Percentiles rank a stretch among this genome's conserved stretches.
These are phyloP conservation scores for Mollisiaceae sp. DNA, from an alignment of 2,329 filamentous ascomycete species.

Conservation along the genomic window DNA sequence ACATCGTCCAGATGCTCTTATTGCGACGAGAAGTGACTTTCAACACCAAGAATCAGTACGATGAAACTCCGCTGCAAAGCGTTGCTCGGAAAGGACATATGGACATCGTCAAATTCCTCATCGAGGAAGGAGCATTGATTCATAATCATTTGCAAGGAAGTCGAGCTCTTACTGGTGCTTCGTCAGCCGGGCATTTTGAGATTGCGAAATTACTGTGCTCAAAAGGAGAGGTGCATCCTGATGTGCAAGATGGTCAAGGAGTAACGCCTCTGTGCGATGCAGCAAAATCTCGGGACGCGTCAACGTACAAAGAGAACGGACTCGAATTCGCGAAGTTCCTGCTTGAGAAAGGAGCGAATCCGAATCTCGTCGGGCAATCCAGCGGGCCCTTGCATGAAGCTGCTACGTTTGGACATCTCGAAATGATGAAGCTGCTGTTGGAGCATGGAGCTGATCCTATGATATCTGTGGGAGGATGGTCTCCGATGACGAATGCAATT, in stretches of 20 bases:
- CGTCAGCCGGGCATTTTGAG: conserved; percentile 24
- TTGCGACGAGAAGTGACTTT: conserved; percentile 26
- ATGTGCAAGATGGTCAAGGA: conserved; percentile 15
- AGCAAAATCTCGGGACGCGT: conserved; percentile 4
- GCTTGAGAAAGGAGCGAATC: conserved; percentile 24
- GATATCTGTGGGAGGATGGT: conserved; percentile 6
- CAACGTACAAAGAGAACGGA: conserved; percentile 8
- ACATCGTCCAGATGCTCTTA: conserved; percentile 28
- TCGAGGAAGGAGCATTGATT: conserved; percentile 26
- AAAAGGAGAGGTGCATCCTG: conserved; percentile 19
- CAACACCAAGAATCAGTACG: conserved; percentile 21
- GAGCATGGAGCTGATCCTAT: conserved; percentile 27
- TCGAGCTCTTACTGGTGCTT: conserved; percentile 19
- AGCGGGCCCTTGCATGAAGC: conserved; percentile 24
- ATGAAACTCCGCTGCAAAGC: conserved; percentile 19
- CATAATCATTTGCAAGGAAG: conserved; percentile 22
- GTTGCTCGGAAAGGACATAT: conserved; percentile 21
- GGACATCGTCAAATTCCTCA: conserved; percentile 31
- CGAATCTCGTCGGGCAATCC: conserved; percentile 17
- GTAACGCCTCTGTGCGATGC: conserved; percentile 23
- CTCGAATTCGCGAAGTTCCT: conserved; percentile 25
- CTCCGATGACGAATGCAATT: conserved; percentile 18
- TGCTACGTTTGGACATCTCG: conserved; percentile 15
- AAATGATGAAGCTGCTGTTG: conserved; percentile 21
- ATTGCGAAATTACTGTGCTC: conserved; percentile 24